Evolutionary conservation across 305 asterid species (phyloP), one percentile per base, ranked within the genome.

Genomic region (Fraxinus sp.): DNA sequence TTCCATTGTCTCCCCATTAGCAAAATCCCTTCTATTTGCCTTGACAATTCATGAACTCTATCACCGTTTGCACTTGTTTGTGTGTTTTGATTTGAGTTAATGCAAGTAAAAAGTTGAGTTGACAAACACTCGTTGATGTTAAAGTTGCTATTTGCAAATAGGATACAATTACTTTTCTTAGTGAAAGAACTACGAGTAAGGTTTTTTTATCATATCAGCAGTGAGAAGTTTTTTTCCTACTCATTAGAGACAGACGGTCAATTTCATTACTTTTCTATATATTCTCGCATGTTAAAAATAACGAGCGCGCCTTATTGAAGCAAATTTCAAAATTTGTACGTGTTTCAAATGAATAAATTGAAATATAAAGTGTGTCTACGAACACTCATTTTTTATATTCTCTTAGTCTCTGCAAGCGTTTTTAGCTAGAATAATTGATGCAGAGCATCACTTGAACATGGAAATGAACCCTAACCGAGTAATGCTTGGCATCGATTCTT

Each of bases 1-100:
- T 33, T 33, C 41, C 76, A 16, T 32, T 71, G 76, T 71, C 76
- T 71, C 46, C 76, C 76, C 76, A 71, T 71, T 71, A 71, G 13
- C 46, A 71, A 71, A 68, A 30, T 32, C 24, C 76, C 76, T 71
- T 71, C 76, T 7, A 71, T 32, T 16, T 32, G 24, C 76, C 4
- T 30, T 71, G 76, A 71, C 24, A 30, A 30, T 71, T 71, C 18
- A 66, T 26, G 74, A 66, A 66, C 13, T 59, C 5, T 59, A 20
- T 59, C 30, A 20, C 70, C 70, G 9, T 66, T 11, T 10, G 74
- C 74, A 66, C 36, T 66, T 66, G 74, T 66, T 3, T 66, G 36
- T 4, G 74, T 66, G 18, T 66, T 66, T 11, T 66, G 18, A 66
- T 26, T 66, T 66, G 36, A 26, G 7, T 66, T 64, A 26, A 66